Conservation (phyloP, 768 basidiomycete species). For the Suillus sp. region DNA sequence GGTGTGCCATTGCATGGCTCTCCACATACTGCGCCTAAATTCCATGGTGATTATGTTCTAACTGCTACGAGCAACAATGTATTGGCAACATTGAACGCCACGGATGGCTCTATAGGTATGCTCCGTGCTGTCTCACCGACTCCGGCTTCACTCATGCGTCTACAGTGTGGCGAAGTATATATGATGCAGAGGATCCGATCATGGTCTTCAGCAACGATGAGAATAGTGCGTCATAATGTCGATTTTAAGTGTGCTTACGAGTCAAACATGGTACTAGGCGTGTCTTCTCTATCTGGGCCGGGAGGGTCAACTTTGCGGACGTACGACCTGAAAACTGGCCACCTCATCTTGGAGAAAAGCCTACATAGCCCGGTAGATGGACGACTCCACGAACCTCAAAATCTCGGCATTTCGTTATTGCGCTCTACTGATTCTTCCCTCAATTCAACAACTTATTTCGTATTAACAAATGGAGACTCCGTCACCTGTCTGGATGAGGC, state of each 20-base stretch:
- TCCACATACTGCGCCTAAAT: constrained; percentile 55
- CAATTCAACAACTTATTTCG: constrained; percentile 40
- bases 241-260: constrained; percentile 5
- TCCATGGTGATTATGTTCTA: constrained; percentile 61
- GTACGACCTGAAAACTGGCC: constrained; percentile 65
- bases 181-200: constrained; percentile 70
- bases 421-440: constrained; percentile 39
- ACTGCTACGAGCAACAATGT: constrained; percentile 76
- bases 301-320: constrained; percentile 69
- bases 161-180: constrained; percentile 80
- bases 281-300: constrained; percentile 76
- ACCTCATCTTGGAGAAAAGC: constrained; percentile 63
- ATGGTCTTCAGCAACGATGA: constrained; percentile 59
- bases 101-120: constrained; percentile 63
- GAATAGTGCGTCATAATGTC: constrained; percentile 48
- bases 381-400: constrained; percentile 50
- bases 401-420: constrained; percentile 56
- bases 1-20: constrained; percentile 68
- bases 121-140: constrained; percentile 9
- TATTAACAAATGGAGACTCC: constrained; percentile 61
- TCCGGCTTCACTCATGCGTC: constrained; percentile 13
- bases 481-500: constrained; percentile 53
- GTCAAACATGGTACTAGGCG: constrained; percentile 41
- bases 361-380: constrained; percentile 51
- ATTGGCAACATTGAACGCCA: constrained; percentile 68